Conservation (phyloP, 345 rosid species). For the Balakata baccata region DNA sequence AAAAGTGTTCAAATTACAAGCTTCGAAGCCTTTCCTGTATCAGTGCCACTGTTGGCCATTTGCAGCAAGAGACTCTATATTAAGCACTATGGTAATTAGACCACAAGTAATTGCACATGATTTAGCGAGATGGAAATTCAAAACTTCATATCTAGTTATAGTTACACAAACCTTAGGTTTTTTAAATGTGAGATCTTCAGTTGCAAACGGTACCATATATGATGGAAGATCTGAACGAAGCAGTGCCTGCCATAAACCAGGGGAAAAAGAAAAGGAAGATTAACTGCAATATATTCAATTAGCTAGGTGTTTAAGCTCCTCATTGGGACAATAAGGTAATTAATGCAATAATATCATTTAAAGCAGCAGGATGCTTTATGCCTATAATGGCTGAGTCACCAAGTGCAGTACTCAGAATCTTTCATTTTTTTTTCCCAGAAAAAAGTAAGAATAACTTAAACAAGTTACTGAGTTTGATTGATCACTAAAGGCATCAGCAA, state of each 20-base stretch:
- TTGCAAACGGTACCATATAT: conserved; percentile 82
- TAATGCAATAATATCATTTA: background rate
- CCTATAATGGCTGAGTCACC: no score
- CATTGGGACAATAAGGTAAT: background rate
- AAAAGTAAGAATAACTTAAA: no score
- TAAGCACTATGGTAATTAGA: background rate
- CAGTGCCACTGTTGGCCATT: background rate
- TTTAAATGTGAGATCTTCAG: conserved; percentile 55
- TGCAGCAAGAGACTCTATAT: background rate
- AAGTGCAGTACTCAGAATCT: no score
- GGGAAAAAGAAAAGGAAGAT: background rate
- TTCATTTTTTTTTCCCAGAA: no score
- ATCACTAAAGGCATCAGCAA: no score
- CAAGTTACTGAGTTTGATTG: no score
- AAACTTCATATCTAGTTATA: background rate
- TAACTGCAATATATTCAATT: background rate
- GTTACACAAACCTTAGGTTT: conserved; percentile 74
- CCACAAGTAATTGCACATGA: background rate
- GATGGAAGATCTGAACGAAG: conserved; percentile 80
- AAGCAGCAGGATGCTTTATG: background rate
- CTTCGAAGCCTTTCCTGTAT: background rate
- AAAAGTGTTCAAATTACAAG: background rate
- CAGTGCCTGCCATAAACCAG: conserved; percentile 52
- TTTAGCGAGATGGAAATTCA: background rate
- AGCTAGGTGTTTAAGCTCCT: background rate